These are phyloP conservation scores for Linum usitatissimum DNA, from an alignment of 345 rosid species.

Conservation along the genomic window DNA sequence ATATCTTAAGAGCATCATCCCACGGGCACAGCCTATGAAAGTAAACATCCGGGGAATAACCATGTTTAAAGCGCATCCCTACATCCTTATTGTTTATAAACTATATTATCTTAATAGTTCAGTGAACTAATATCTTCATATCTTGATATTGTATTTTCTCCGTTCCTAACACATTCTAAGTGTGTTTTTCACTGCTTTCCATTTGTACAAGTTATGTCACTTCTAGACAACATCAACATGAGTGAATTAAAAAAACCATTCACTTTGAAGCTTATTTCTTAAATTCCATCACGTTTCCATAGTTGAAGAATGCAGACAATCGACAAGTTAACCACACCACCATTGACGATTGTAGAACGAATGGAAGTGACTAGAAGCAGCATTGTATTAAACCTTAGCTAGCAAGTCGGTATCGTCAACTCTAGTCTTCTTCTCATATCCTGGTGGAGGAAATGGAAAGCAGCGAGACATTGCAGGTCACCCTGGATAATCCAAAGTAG, in stretches of 20 bases:
- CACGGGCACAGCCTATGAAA: neutral
- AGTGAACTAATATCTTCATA: no score
- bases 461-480: constrained; percentile 89
- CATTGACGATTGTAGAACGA: neutral
- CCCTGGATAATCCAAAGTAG: constrained; percentile 22
- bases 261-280: no score
- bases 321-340: neutral
- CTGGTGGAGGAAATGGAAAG: constrained; percentile 97
- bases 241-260: no score
- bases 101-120: no score
- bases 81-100: neutral
- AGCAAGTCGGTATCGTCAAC: constrained; percentile 43
- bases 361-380: neutral
- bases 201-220: no score
- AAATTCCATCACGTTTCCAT: neutral
- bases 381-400: constrained; percentile 41
- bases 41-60: neutral
- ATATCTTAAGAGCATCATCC: neutral
- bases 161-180: neutral
- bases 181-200: neutral
- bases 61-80: neutral
- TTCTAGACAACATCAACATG: no score
- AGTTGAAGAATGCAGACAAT: neutral
- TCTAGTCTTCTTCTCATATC: constrained; percentile 78
- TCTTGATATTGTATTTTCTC: no score